phyloP scores from a whole-genome alignment of 257 asterid genomes.

The Thymus quinquecostatus region DNA sequence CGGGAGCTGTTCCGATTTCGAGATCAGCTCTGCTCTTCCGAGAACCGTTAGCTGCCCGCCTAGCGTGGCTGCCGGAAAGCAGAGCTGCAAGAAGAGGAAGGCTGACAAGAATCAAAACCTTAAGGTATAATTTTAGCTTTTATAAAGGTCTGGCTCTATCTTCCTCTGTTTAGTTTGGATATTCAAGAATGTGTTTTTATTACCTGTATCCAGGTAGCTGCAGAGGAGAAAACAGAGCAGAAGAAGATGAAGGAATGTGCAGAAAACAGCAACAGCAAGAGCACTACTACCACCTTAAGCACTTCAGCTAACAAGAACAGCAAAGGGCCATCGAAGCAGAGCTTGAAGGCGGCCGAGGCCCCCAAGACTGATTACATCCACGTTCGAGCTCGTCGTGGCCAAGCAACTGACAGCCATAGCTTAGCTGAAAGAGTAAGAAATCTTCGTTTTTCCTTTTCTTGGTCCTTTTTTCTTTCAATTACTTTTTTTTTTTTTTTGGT shows the following conservation, averaged over 20 bases:
- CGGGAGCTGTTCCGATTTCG: slow-evolving; percentile 41
- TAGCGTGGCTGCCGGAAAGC: slow-evolving; percentile 45
- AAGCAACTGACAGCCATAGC: slow-evolving; percentile 98
- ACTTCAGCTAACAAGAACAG: slow-evolving; percentile 28
- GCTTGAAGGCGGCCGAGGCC: slow-evolving; percentile 53
- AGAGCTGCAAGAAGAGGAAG: slow-evolving; percentile 67
- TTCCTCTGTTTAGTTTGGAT: background rate
- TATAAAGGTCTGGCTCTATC: background rate
- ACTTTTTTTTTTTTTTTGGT: background rate
- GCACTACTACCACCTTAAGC: slow-evolving; percentile 39
- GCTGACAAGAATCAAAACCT: slow-evolving; percentile 45
- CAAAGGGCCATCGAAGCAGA: slow-evolving; percentile 33
- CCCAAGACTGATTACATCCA: slow-evolving; percentile 83
- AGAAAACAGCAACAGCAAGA: slow-evolving; percentile 51
- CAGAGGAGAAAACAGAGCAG: slow-evolving; percentile 52
- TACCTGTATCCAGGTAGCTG: slow-evolving; percentile 37
- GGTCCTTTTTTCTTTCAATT: too few relatives aligned
- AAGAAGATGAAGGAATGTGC: slow-evolving; percentile 55
- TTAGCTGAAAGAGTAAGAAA: slow-evolving; percentile 89
- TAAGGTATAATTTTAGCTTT: slow-evolving; percentile 41
- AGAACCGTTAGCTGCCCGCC: slow-evolving; percentile 69
- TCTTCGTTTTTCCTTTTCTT: background rate
- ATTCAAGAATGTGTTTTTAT: background rate
- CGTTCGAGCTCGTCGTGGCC: slow-evolving; percentile 95
- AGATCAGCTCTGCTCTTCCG: slow-evolving; percentile 43